Conservation (phyloP, 2,329 filamentous ascomycete genomes). For the Grosmannia huntii region DNA sequence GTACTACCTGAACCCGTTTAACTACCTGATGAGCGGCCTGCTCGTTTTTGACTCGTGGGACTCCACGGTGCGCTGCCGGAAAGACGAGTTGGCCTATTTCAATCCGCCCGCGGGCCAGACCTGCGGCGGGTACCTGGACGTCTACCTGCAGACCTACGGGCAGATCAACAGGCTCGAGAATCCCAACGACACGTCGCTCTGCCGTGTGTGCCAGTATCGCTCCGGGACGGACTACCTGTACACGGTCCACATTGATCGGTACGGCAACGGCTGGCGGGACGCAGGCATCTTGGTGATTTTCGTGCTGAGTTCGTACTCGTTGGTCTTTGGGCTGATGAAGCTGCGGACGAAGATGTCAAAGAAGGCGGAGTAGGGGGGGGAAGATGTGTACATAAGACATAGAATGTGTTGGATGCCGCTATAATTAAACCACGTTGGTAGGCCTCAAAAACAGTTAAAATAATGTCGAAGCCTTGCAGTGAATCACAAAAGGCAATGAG, state of each 20-base stretch:
- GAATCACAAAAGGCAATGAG: no score
- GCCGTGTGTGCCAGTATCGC: conserved; percentile 48
- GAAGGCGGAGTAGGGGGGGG: conserved; percentile 24
- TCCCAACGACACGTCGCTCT: conserved; percentile 40
- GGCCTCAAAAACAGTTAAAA: no score
- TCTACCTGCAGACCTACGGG: conserved; percentile 37
- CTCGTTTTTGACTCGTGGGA: conserved; percentile 38
- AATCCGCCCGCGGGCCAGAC: conserved; percentile 37
- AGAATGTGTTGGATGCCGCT: not conserved
- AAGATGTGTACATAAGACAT: no score
- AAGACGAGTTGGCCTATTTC: conserved; percentile 37
- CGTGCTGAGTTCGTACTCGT: conserved; percentile 36
- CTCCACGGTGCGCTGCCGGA: conserved; percentile 29
- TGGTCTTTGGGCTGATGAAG: conserved; percentile 34
- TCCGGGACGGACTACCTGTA: conserved; percentile 45
- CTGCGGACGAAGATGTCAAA: conserved; percentile 34
- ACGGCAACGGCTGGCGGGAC: conserved; percentile 55
- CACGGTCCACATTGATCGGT: conserved; percentile 45
- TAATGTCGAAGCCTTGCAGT: no score
- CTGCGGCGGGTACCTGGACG: conserved; percentile 42
- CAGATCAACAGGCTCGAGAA: conserved; percentile 41
- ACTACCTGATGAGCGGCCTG: conserved; percentile 45
- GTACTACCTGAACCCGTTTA: conserved; percentile 48
- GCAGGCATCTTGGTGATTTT: conserved; percentile 46
- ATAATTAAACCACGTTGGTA: no score